Conservation (phyloP, 2,329 filamentous ascomycete species). For the Fusarium tjaetaba region DNA sequence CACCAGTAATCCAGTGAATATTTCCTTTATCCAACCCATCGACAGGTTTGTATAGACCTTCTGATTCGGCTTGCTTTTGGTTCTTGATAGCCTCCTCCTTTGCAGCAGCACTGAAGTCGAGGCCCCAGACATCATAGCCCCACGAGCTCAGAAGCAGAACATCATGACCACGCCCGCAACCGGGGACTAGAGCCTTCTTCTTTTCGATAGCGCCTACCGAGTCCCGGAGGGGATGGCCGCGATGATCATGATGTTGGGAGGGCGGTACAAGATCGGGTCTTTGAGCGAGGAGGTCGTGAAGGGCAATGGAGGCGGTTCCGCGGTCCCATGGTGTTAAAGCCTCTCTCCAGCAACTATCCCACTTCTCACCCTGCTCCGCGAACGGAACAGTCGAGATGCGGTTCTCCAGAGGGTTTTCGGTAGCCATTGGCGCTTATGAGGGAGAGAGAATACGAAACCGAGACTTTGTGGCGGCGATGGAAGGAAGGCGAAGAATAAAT, state of each 20-base stretch:
- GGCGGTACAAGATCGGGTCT: constrained; percentile 56
- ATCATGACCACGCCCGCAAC: constrained; percentile 85
- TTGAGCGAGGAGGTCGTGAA: constrained; percentile 62
- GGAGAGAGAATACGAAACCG: neutral
- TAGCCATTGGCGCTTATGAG: constrained; percentile 32
- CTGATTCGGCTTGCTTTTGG: constrained; percentile 51
- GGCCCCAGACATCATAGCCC: constrained; percentile 80
- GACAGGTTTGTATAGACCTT: constrained; percentile 55
- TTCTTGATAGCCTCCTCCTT: constrained; percentile 58
- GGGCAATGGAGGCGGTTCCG: constrained; percentile 61
- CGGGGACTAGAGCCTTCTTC: constrained; percentile 74
- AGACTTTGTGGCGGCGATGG: neutral
- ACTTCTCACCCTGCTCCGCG: constrained; percentile 51
- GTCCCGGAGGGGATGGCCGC: constrained; percentile 43
- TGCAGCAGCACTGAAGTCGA: constrained; percentile 70
- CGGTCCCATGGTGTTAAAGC: constrained; percentile 65
- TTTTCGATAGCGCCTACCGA: constrained; percentile 38
- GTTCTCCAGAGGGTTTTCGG: constrained; percentile 42
- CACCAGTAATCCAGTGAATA: constrained; percentile 66
- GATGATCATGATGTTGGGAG: constrained; percentile 47
- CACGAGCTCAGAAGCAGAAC: constrained; percentile 77
- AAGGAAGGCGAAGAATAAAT: neutral
- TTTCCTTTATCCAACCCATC: constrained; percentile 57
- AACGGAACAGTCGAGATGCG: constrained; percentile 50
- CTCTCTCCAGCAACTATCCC: constrained; percentile 61